A percentile compares a stretch with the other conserved stretches of the same genome.
Conservation (phyloP, 2,329 filamentous ascomycete genomes). For the Lachnellula arida region DNA sequence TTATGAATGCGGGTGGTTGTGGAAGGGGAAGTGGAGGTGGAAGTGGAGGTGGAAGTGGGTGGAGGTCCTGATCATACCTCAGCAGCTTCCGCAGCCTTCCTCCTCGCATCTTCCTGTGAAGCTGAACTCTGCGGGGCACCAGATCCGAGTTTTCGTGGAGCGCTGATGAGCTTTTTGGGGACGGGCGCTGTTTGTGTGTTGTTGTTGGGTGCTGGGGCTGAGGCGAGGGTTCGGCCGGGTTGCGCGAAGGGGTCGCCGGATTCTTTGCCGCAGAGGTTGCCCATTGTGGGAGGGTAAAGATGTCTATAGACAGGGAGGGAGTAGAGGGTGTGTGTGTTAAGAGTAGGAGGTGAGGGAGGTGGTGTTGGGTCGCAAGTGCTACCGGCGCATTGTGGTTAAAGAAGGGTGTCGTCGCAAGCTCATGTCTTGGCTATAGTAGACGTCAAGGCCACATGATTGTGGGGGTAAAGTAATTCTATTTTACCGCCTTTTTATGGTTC, state of each 20-base stretch:
- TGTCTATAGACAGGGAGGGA: background rate
- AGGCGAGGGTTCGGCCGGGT: conserved; percentile 68
- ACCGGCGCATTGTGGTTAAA: conserved; percentile 7
- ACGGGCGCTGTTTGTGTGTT: conserved; percentile 44
- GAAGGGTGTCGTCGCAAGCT: conserved; percentile 5
- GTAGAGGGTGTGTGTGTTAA: background rate
- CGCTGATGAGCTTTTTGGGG: conserved; percentile 48
- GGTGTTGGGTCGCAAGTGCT: background rate
- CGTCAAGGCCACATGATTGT: background rate
- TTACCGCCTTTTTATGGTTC: background rate
- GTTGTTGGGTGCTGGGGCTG: conserved; percentile 37
- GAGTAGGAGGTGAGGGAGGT: background rate
- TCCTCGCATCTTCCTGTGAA: conserved; percentile 55
- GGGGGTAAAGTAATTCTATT: background rate
- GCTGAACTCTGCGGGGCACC: conserved; percentile 22
- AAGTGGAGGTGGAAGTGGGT: too few relatives aligned
- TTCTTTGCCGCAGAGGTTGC: conserved; percentile 80
- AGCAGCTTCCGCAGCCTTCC: conserved; percentile 74
- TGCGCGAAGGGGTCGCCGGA: conserved; percentile 63
- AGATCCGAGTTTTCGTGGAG: conserved; percentile 61
- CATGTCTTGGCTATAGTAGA: background rate
- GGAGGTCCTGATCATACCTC: conserved; percentile 56
- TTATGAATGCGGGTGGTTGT: background rate
- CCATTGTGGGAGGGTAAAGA: conserved; percentile 52
- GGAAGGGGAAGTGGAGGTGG: too few relatives aligned